These are phyloP conservation scores for Salvia splendens DNA, from an alignment of 257 asterid species.

Conservation along the genomic window DNA sequence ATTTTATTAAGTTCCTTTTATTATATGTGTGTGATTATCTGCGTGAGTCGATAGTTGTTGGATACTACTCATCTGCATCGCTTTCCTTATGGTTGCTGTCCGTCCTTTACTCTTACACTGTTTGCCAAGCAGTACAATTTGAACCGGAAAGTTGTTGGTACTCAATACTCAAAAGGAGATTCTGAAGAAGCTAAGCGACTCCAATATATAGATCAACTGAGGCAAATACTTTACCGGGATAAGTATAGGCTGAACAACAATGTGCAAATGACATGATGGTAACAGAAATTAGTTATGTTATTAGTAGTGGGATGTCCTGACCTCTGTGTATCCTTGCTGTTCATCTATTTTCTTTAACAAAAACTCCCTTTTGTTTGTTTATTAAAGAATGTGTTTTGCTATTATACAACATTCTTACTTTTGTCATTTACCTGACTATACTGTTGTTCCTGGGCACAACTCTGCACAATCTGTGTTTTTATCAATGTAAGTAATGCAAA, in stretches of 20 bases:
- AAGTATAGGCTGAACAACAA: conserved; percentile 27
- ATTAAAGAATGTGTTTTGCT: conserved; percentile 11
- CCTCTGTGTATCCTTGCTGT: conserved; percentile 24
- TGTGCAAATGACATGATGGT: conserved; percentile 25
- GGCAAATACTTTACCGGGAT: conserved; percentile 34
- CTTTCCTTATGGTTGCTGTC: too few relatives aligned
- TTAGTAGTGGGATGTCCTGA: conserved; percentile 19
- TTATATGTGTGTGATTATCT: too few relatives aligned
- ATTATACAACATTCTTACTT: conserved; percentile 10
- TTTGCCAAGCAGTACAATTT: conserved; percentile 30
- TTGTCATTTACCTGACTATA: conserved; percentile 21
- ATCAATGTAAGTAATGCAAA: conserved; percentile 11
- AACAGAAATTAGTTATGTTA: conserved; percentile 20
- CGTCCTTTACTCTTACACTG: too few relatives aligned
- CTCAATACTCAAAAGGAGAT: conserved; percentile 54
- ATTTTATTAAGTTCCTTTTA: too few relatives aligned
- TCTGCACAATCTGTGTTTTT: conserved; percentile 10
- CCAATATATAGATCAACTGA: conserved; percentile 31
- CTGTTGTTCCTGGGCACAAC: background rate
- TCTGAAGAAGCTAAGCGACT: conserved; percentile 41
- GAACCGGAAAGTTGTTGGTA: conserved; percentile 44
- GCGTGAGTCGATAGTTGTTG: too few relatives aligned
- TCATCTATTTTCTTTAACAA: conserved; percentile 8
- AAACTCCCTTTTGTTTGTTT: conserved; percentile 2
- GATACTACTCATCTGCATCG: too few relatives aligned